phyloP scores from a whole-genome alignment of 2,329 filamentous ascomycete species.

The Xylaria hypoxylon region DNA sequence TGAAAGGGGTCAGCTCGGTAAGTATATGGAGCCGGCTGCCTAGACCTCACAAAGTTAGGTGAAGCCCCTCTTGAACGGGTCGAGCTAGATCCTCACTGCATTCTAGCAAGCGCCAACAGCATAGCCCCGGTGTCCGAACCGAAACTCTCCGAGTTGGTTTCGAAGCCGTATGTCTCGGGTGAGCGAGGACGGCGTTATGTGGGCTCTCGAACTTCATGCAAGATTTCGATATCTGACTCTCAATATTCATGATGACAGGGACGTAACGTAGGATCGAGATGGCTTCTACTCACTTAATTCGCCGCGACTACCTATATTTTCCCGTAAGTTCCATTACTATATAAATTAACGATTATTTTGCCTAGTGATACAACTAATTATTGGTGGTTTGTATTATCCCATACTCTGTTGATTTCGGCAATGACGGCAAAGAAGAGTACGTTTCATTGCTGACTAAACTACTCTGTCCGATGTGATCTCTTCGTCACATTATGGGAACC shows the following conservation, averaged over 20 bases:
- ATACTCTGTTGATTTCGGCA: background rate
- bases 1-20: slow-evolving; percentile 8
- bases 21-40: slow-evolving; percentile 16
- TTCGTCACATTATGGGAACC: background rate
- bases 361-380: background rate
- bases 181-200: background rate
- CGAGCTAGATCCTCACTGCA: background rate
- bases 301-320: too few species aligned
- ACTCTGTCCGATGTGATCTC: background rate
- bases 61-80: background rate
- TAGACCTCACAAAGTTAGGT: background rate
- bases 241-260: background rate
- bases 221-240: background rate
- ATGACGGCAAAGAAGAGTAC: background rate
- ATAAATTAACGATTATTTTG: background rate
- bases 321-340: background rate
- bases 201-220: background rate
- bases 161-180: slow-evolving; percentile 11
- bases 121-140: slow-evolving; percentile 16
- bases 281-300: background rate
- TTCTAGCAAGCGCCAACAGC: background rate
- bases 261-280: slow-evolving; percentile 2
- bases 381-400: background rate
- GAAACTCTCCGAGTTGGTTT: background rate
- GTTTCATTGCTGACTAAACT: background rate